A percentile compares a stretch with the other conserved stretches of the same genome.
phyloP scores from a whole-genome alignment of 2,329 filamentous ascomycete species.

The Colletotrichum siamense region DNA sequence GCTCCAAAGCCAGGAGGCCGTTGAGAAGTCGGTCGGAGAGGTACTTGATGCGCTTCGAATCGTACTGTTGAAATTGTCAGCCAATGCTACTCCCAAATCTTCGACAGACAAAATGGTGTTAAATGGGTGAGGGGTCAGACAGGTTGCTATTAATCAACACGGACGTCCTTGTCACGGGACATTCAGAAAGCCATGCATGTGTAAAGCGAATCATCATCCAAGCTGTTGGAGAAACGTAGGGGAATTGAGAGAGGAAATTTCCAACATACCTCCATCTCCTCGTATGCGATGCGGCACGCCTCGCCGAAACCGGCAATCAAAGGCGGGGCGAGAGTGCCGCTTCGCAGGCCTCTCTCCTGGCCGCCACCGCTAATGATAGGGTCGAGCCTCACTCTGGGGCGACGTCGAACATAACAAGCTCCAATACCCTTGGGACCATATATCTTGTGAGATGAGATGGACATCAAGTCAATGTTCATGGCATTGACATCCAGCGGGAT shows the following conservation, averaged over 20 bases:
- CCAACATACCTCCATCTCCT: conserved; percentile 85
- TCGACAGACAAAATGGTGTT: neutral
- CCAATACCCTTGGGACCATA: conserved; percentile 98
- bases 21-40: conserved; percentile 85
- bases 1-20: conserved; percentile 86
- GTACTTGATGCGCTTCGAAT: conserved; percentile 80
- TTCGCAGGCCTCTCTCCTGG: conserved; percentile 92
- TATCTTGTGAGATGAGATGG: conserved; percentile 97
- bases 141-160: conserved; percentile 72
- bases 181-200: conserved; percentile 94
- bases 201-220: conserved; percentile 80
- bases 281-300: conserved; percentile 87
- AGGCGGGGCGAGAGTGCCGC: conserved; percentile 89
- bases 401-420: conserved; percentile 91
- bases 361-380: conserved; percentile 96
- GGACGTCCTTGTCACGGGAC: conserved; percentile 63
- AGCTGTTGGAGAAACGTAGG: conserved; percentile 23
- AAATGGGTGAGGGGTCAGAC: conserved; percentile 55
- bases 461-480: conserved; percentile 99
- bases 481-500: conserved; percentile 96
- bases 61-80: conserved; percentile 68
- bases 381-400: conserved; percentile 91
- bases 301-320: conserved; percentile 93
- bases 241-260: conserved; percentile 8
- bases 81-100: neutral